Base-by-base conservation (phyloP, 2,329 filamentous ascomycete genomes). In the Epichloe coenophiala region DNA sequence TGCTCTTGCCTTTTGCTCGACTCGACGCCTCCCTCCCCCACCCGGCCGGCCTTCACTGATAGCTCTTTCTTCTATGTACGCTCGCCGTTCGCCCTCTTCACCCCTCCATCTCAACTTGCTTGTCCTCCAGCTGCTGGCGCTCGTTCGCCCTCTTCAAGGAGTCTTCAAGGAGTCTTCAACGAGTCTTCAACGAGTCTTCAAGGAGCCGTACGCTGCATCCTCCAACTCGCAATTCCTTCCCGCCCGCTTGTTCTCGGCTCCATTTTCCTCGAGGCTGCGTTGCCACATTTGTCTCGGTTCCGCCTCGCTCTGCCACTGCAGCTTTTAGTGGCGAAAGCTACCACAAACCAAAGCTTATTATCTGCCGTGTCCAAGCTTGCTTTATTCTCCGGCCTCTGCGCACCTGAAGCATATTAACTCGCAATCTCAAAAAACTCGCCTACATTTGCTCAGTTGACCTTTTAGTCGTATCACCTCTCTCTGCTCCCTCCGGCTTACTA, bases 271-370 rank as follows among this genome's bases (percentile, higher is more conserved):
- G 13, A 44, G 37, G 17, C 31, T 45, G 27, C 42, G n/a, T 45
- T 45, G 15, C 23, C 42, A 31, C 41, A n/a, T n/a, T 13, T 4
- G 42, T 3, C 42, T 23, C 5, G 31, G n/a, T 41, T 6, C 35
- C 38, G 27, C 31, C 37, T 42, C 15, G 21, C 31, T 15, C 27
- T 36, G 42, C 35, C n/a, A 40, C 36, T 23, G 11, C 15, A 37
- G 17, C 21, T 23, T 17, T 45, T 36, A 13, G 48, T 42, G 21
- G 36, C 42, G 27, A 39, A 35, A 23, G 42, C 21, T 33, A 13
- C 46, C 36, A 40, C 45, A 33, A 37, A n/a, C 13, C 11, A 45
- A 42, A 51, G 45, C 45, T 44, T 36, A 48, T 44, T 27, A 48
- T 48, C 39, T 48, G 50, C 40, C 31, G 23, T 37, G 37, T 36